Base-by-base conservation (phyloP, 768 basidiomycete species). In the Dioszegia crocea region DNA sequence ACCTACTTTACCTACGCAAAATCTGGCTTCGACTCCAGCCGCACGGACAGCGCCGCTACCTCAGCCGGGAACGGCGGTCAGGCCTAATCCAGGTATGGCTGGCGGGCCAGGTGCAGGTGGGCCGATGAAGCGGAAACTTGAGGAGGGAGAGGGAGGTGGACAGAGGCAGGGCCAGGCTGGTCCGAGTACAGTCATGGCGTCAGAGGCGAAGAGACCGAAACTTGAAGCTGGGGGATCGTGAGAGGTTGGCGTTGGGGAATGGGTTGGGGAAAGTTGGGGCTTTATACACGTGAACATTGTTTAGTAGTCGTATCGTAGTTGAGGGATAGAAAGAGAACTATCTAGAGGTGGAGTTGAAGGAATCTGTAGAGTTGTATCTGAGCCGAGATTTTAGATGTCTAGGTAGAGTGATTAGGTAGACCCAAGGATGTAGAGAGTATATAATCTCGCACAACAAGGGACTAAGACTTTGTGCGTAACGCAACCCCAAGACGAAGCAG, bases 121-220 rank as follows among this genome's bases (percentile, higher is more conserved):
- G 4, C 39, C 44, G 16, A 21, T 59, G 21, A 66, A 66, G 55
- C 33, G 64, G 30, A 66, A 62, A 31, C 36, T 66, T 38, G 64
- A 66, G 17, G 64, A 66, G 39, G 26, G 38, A 21, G 31, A 14
- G n/a, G 21, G 30, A 26, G 38, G 31, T 31, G 29, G 8, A 5
- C 21, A 45, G 19, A 31, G 27, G 16, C 47, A 23, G 16, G 16
- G 40, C 4, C 12, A 40, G 4, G 14, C 23, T 4, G 4, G 26
- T 1, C 30, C 16, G 33, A 29, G 24, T n/a, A 19, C 5, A 43
- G 29, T 36, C 5, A 41, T 59, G 36, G 66, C 63, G 26, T 47
- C 57, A 24, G 63, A 68, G 14, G 61, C 58, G 33, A 68, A 68
- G 57, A 65, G 64, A 52, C 63, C 67, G 29, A 59, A 64, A 33